phyloP scores from a whole-genome alignment of 2,329 filamentous ascomycete genomes.

The Fusarium sp. region DNA sequence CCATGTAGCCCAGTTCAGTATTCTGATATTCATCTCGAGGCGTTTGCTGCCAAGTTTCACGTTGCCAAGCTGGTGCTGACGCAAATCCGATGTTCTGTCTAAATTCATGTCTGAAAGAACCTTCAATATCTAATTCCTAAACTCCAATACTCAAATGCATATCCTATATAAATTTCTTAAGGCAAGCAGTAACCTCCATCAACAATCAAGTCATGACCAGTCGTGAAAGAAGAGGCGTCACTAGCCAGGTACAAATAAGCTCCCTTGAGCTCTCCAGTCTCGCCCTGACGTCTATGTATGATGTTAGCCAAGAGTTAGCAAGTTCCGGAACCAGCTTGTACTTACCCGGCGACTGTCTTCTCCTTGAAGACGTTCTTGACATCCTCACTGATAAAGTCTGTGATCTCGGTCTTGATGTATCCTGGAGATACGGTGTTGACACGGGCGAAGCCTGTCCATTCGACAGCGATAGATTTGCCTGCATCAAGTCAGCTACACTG shows the following conservation, averaged over 20 bases:
- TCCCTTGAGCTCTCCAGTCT: conserved; percentile 81
- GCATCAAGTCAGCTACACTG: background rate
- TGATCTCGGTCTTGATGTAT: conserved; percentile 80
- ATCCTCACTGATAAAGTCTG: conserved; percentile 70
- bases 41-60: background rate
- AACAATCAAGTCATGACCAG: conserved; percentile 77
- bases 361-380: conserved; percentile 79
- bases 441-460: conserved; percentile 81
- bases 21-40: background rate
- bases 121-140: conserved; percentile 1
- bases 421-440: conserved; percentile 79
- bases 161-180: conserved; percentile 41
- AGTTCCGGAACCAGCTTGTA: conserved; percentile 21
- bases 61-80: background rate
- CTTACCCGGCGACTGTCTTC: conserved; percentile 81
- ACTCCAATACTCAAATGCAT: conserved; percentile 1
- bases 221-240: conserved; percentile 86
- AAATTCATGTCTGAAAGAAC: background rate
- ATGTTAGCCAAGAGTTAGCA: conserved; percentile 22
- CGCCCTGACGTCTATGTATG: conserved; percentile 70
- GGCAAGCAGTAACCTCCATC: conserved; percentile 77
- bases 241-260: conserved; percentile 84
- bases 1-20: background rate
- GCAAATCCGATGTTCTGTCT: background rate
- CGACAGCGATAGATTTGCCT: conserved; percentile 77